These are phyloP conservation scores for Colletotrichum viniferum DNA, from an alignment of 2,329 filamentous ascomycete species.

Conservation along the genomic window DNA sequence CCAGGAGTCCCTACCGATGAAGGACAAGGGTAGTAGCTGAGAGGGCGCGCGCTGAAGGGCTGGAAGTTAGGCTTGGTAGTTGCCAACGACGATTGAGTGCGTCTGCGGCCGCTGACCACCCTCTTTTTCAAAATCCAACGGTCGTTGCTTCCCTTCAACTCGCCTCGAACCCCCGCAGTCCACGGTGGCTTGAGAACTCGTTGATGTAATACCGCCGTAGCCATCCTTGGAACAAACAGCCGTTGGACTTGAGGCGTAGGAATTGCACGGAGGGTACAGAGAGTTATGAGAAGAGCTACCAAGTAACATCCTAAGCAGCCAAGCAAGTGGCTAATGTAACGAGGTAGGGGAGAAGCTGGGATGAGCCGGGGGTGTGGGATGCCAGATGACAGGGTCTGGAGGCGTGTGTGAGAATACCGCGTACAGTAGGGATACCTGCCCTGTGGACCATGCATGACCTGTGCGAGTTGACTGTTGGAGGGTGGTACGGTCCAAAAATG, in stretches of 20 bases:
- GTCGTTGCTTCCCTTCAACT: not conserved
- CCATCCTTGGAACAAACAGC: not conserved
- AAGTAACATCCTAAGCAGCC: not conserved
- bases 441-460: not conserved
- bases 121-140: not conserved
- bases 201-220: not conserved
- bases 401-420: not conserved
- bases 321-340: constrained; percentile 17
- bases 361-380: constrained; percentile 5
- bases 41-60: not conserved
- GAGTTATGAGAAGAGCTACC: not conserved
- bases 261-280: not conserved
- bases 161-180: not conserved
- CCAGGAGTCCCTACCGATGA: not conserved
- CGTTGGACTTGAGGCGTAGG: not conserved
- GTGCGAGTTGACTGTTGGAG: not conserved
- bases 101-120: constrained; percentile 12
- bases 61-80: not conserved
- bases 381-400: not conserved
- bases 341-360: constrained; percentile 3
- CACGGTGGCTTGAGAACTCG: not conserved
- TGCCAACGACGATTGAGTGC: not conserved
- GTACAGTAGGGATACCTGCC: not conserved
- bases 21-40: not conserved
- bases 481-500: not conserved